Percentiles rank a stretch among this genome's conserved stretches.
These are phyloP conservation scores for Carex scoparia DNA, from an alignment of 176 grass and related monocot genomes.

Conservation along the genomic window DNA sequence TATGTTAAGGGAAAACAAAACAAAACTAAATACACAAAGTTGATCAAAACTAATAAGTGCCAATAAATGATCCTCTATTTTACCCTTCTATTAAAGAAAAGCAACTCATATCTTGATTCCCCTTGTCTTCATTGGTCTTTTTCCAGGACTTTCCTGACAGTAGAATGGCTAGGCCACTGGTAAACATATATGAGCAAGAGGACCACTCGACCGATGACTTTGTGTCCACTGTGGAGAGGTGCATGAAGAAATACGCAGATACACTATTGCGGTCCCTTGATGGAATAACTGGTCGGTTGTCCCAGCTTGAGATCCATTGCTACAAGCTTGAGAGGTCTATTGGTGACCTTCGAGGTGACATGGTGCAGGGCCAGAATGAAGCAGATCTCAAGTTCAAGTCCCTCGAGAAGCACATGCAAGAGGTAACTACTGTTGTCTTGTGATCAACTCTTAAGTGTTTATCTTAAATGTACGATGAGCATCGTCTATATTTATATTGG, in stretches of 20 bases:
- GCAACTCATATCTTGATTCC: not conserved
- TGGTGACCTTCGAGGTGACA: conserved; percentile 69
- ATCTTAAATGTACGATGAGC: not conserved
- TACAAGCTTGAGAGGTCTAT: conserved; percentile 85
- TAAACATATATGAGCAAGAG: conserved; percentile 73
- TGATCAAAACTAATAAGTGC: not conserved
- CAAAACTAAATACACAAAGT: not conserved
- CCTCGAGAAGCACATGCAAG: conserved; percentile 75
- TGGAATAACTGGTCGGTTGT: conserved; percentile 71
- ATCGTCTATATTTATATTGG: not conserved
- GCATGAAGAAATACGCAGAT: conserved; percentile 97
- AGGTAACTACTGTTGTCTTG: conserved; percentile 40
- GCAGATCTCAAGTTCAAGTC: conserved; percentile 52
- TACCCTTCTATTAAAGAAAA: not conserved
- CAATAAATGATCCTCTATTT: not conserved
- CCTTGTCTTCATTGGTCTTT: not conserved
- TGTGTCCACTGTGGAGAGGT: conserved; percentile 62
- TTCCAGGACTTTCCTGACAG: conserved; percentile 60
- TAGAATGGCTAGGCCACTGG: conserved; percentile 52
- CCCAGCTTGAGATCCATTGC: conserved; percentile 79
- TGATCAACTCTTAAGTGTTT: not conserved
- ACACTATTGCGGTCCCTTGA: conserved; percentile 73
- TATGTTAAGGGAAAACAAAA: not conserved
- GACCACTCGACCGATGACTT: conserved; percentile 49
- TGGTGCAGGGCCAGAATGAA: conserved; percentile 67